These are phyloP conservation scores for Venturiaceae sp. DNA, from an alignment of 2,329 filamentous ascomycete species.

Conservation along the genomic window DNA sequence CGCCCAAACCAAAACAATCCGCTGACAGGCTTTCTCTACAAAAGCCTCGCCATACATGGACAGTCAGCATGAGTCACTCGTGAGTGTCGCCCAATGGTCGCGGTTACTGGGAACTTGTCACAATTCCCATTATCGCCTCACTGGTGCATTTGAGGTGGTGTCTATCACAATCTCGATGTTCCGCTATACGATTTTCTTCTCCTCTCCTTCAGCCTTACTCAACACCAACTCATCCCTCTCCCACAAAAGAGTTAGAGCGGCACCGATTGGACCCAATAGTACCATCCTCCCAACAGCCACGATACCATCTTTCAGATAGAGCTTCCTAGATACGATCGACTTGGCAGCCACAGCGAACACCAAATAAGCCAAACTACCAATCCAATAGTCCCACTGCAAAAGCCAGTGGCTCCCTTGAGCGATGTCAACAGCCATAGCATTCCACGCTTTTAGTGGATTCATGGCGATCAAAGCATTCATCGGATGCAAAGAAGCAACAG, in stretches of 20 bases:
- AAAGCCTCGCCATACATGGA: too few relatives aligned
- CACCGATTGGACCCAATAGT: constrained; percentile 1
- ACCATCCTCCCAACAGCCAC: too few relatives aligned
- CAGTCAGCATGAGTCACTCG: too few relatives aligned
- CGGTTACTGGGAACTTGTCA: too few relatives aligned
- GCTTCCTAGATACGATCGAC: background rate
- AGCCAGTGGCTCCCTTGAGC: background rate
- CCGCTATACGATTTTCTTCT: background rate
- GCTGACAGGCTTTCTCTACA: too few relatives aligned
- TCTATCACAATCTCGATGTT: background rate
- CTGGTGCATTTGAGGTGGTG: too few relatives aligned
- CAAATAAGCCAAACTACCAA: background rate
- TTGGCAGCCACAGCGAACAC: background rate
- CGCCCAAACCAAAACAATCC: too few relatives aligned
- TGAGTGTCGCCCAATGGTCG: too few relatives aligned
- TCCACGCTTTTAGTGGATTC: background rate
- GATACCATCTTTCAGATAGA: background rate
- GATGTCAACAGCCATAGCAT: background rate
- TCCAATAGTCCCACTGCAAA: constrained; percentile 5
- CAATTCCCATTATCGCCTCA: too few relatives aligned
- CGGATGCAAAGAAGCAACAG: background rate
- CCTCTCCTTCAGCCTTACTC: background rate
- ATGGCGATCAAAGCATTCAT: background rate
- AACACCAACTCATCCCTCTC: constrained; percentile 4
- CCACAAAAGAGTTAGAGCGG: background rate